A percentile compares a stretch with the other conserved stretches of the same genome.
These are phyloP conservation scores for Boletus fagicola DNA, from an alignment of 768 basidiomycete species.

Conservation along the genomic window DNA sequence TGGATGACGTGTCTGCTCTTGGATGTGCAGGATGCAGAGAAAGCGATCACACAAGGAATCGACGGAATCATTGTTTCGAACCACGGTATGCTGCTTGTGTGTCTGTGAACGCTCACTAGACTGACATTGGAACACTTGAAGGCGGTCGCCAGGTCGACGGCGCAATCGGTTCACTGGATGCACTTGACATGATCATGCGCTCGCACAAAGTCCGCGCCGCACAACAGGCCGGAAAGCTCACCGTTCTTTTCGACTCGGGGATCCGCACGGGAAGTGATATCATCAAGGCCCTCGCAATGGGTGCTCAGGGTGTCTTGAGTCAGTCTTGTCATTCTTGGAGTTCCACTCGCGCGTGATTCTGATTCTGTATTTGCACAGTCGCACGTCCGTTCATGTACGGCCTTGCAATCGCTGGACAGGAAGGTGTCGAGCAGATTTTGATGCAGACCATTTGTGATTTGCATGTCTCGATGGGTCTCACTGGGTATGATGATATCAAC, in stretches of 20 bases:
- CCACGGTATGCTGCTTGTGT: slow-evolving; percentile 26
- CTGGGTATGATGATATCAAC: slow-evolving; percentile 55
- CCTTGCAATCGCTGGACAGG: slow-evolving; percentile 64
- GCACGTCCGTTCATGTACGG: slow-evolving; percentile 78
- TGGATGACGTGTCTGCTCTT: neutral
- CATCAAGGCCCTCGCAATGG: slow-evolving; percentile 80
- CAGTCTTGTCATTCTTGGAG: slow-evolving; percentile 29
- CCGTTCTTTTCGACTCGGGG: slow-evolving; percentile 68
- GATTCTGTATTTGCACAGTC: slow-evolving; percentile 38
- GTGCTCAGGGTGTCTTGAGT: slow-evolving; percentile 80
- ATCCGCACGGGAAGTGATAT: slow-evolving; percentile 83
- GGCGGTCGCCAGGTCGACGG: slow-evolving; percentile 82
- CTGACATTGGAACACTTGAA: slow-evolving; percentile 22
- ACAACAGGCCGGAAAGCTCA: slow-evolving; percentile 59
- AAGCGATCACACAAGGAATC: slow-evolving; percentile 43
- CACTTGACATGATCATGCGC: slow-evolving; percentile 66
- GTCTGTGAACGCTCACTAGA: neutral
- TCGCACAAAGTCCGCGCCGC: slow-evolving; percentile 58
- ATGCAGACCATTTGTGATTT: slow-evolving; percentile 66
- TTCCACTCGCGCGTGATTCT: neutral
- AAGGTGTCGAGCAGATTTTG: slow-evolving; percentile 74
- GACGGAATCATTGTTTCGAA: slow-evolving; percentile 50
- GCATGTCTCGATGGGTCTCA: slow-evolving; percentile 60
- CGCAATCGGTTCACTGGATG: slow-evolving; percentile 70
- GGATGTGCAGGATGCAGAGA: slow-evolving; percentile 44